phyloP scores from a whole-genome alignment of 257 asterid genomes.

The Solanum phureja region DNA sequence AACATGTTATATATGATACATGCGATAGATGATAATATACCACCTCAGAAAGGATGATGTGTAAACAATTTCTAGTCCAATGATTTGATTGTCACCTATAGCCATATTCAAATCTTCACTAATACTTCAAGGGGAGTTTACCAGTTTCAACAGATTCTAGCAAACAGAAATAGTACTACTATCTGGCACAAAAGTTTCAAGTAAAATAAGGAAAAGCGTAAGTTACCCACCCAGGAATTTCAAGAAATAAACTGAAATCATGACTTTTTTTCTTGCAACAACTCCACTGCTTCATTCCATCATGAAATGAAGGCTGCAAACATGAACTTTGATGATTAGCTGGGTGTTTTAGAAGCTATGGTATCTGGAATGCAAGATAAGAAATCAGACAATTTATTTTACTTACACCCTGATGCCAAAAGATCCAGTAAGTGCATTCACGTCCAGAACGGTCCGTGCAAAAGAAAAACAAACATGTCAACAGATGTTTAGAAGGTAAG shows the following conservation, averaged over 20 bases:
- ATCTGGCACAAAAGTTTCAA: background rate
- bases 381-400: background rate
- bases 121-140: background rate
- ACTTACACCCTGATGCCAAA: conserved; percentile 28
- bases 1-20: background rate
- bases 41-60: background rate
- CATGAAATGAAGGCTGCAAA: conserved; percentile 80
- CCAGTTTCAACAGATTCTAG: background rate
- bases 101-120: background rate
- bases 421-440: background rate
- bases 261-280: conserved; percentile 96
- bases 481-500: background rate
- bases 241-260: conserved; percentile 78
- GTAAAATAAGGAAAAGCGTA: background rate
- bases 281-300: conserved; percentile 98
- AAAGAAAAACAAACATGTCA: background rate
- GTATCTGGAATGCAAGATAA: background rate
- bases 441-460: background rate
- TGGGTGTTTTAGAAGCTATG: background rate
- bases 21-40: background rate
- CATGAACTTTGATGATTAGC: background rate
- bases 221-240: conserved; percentile 54
- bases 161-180: background rate
- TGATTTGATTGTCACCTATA: background rate
- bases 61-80: background rate